These are phyloP conservation scores for Naganishia antarctica DNA, from an alignment of 768 basidiomycete species.

Conservation along the genomic window DNA sequence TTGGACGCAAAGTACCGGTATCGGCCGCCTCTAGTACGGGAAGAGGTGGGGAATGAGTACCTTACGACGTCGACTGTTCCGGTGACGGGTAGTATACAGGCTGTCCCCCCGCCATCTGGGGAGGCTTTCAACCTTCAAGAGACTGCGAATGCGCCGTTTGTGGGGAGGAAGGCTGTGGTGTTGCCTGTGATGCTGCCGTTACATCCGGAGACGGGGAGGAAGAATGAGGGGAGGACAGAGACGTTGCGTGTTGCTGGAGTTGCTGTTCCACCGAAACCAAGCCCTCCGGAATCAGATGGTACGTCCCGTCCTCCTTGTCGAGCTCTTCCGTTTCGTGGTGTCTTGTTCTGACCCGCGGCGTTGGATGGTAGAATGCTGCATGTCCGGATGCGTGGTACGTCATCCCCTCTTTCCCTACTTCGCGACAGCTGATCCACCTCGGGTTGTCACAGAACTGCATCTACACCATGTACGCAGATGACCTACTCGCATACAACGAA, in stretches of 20 bases:
- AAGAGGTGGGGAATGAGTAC: neutral
- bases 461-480: slow-evolving; percentile 78
- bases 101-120: slow-evolving; percentile 34
- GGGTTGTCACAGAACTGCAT: slow-evolving; percentile 59
- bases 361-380: slow-evolving; percentile 81
- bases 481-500: slow-evolving; percentile 60
- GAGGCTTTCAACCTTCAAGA: neutral
- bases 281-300: slow-evolving; percentile 47
- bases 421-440: neutral
- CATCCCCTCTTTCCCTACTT: neutral
- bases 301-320: slow-evolving; percentile 20
- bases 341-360: too few species aligned
- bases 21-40: neutral
- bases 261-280: slow-evolving; percentile 41
- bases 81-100: slow-evolving; percentile 36
- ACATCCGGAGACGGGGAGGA: neutral
- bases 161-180: slow-evolving; percentile 23
- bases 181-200: slow-evolving; percentile 38
- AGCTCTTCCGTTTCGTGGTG: too few species aligned
- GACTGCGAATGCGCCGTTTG: neutral
- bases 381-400: slow-evolving; percentile 73
- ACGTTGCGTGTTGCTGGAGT: slow-evolving; percentile 32
- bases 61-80: slow-evolving; percentile 36
- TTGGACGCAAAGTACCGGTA: slow-evolving; percentile 6
- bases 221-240: neutral